phyloP scores from a whole-genome alignment of 2,329 filamentous ascomycete species.

The Aspergillus floridensis region DNA sequence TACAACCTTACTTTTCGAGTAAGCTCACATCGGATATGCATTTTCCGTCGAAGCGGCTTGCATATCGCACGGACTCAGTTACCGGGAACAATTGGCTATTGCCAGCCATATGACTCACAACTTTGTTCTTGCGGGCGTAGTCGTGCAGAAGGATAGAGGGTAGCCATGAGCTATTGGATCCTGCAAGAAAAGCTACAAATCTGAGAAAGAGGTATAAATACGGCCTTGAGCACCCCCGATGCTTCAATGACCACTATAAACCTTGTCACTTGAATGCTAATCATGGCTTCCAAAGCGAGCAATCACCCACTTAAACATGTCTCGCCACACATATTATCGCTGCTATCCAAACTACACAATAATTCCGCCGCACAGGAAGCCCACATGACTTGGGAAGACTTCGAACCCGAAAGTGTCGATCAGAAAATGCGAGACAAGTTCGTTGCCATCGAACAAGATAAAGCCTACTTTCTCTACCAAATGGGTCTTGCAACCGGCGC shows the following conservation, averaged over 20 bases:
- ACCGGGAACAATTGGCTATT: background rate
- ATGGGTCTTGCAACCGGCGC: constrained; percentile 51
- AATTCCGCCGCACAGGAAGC: constrained; percentile 10
- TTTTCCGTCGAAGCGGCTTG: background rate
- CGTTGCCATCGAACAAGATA: constrained; percentile 59
- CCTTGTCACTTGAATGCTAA: background rate
- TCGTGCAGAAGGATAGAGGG: background rate
- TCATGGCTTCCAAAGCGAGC: background rate
- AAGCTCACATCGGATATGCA: background rate
- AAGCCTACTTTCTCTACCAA: constrained; percentile 57
- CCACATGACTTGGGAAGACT: background rate
- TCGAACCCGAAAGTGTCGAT: constrained; percentile 22
- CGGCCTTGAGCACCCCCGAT: background rate
- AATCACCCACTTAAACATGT: background rate
- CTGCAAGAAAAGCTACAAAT: background rate
- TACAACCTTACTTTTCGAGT: background rate
- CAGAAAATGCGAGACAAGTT: constrained; percentile 55
- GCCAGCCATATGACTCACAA: background rate
- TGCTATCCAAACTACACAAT: constrained; percentile 18
- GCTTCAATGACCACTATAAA: background rate
- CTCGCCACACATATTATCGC: constrained; percentile 12
- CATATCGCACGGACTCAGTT: background rate
- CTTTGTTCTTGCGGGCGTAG: background rate
- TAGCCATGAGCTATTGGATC: background rate
- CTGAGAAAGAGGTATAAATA: background rate